Evolutionary conservation across 345 rosid species (phyloP).

Genomic region (Anastatica hierochuntica): DNA sequence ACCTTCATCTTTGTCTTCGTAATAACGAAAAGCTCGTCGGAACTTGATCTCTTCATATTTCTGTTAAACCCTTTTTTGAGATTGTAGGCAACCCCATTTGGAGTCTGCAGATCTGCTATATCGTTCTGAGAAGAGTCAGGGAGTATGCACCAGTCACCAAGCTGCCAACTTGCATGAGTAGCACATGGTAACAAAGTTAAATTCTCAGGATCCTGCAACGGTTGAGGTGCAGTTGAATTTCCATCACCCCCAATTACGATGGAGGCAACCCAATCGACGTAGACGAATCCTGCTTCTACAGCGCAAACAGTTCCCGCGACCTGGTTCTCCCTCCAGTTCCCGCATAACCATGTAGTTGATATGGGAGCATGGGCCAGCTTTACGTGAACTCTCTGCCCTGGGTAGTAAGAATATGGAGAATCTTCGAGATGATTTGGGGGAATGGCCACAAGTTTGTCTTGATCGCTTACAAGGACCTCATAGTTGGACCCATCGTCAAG

Average conservation of each 20-base stretch:
- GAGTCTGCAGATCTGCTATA: slow-evolving; percentile 16
- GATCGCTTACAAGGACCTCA: slow-evolving; percentile 49
- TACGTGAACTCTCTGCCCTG: slow-evolving; percentile 78
- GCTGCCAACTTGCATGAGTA: slow-evolving; percentile 77
- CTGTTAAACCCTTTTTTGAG: slow-evolving; percentile 29
- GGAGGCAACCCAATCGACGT: slow-evolving; percentile 80
- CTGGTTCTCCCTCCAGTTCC: slow-evolving; percentile 51
- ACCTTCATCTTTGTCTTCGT: slow-evolving; percentile 54
- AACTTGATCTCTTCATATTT: slow-evolving; percentile 19
- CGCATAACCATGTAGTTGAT: slow-evolving; percentile 71
- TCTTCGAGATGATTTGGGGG: slow-evolving; percentile 59
- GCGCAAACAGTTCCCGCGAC: slow-evolving; percentile 58
- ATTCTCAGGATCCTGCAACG: slow-evolving; percentile 43
- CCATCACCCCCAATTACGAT: slow-evolving; percentile 27
- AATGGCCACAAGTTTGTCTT: slow-evolving; percentile 48
- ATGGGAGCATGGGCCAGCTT: slow-evolving; percentile 37
- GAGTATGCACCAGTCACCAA: slow-evolving; percentile 91
- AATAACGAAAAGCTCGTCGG: slow-evolving; percentile 42
- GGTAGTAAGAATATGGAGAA: slow-evolving; percentile 52
- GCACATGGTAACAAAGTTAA: slow-evolving; percentile 54
- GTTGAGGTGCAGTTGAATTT: slow-evolving; percentile 38
- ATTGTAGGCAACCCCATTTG: slow-evolving; percentile 16
- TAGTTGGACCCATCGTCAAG: slow-evolving; percentile 70
- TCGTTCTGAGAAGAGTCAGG: slow-evolving; percentile 27
- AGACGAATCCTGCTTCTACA: slow-evolving; percentile 55